A percentile compares a stretch with the other conserved stretches of the same genome.
Conservation (phyloP, 306 rosid species). For the Astragalus membranaceus region DNA sequence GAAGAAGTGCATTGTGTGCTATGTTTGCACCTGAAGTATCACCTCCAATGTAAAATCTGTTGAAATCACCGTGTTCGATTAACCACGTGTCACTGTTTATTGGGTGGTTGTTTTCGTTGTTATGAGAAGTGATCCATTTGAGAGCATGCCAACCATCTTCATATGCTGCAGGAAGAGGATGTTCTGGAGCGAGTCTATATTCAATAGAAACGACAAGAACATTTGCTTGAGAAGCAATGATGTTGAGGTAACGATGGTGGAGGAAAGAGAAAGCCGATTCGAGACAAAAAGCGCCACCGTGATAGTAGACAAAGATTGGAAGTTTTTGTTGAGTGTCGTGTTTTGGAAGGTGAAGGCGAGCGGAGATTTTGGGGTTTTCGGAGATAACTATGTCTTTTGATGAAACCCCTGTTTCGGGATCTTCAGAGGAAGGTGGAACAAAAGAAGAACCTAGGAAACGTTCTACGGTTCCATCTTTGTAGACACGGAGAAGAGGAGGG, state of each 20-base stretch:
- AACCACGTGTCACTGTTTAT: slow-evolving; percentile 40
- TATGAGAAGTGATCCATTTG: slow-evolving; percentile 37
- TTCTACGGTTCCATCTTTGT: slow-evolving; percentile 45
- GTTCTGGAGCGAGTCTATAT: slow-evolving; percentile 52
- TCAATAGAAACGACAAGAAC: slow-evolving; percentile 48
- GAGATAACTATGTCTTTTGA: slow-evolving; percentile 53
- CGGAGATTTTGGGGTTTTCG: slow-evolving; percentile 35
- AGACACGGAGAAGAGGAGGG: slow-evolving; percentile 31
- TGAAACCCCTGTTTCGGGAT: slow-evolving; percentile 40
- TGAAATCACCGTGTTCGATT: slow-evolving; percentile 36
- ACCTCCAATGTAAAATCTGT: slow-evolving; percentile 29
- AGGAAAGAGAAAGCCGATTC: slow-evolving; percentile 57
- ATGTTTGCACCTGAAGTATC: slow-evolving; percentile 42
- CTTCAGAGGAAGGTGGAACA: slow-evolving; percentile 31
- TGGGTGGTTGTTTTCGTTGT: not conserved
- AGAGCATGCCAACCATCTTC: slow-evolving; percentile 47
- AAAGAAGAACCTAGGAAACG: slow-evolving; percentile 34
- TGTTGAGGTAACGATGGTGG: slow-evolving; percentile 41
- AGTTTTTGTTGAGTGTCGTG: slow-evolving; percentile 21
- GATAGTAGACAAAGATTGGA: slow-evolving; percentile 54
- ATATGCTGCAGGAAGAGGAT: slow-evolving; percentile 42
- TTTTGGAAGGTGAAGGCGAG: slow-evolving; percentile 42
- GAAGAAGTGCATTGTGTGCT: slow-evolving; percentile 25
- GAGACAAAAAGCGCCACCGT: slow-evolving; percentile 47
- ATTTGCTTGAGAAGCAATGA: slow-evolving; percentile 31